Percentiles rank a stretch among this genome's conserved stretches.
These are phyloP conservation scores for Talaromyces sp. DNA, from an alignment of 2,329 filamentous ascomycete species.

Conservation along the genomic window DNA sequence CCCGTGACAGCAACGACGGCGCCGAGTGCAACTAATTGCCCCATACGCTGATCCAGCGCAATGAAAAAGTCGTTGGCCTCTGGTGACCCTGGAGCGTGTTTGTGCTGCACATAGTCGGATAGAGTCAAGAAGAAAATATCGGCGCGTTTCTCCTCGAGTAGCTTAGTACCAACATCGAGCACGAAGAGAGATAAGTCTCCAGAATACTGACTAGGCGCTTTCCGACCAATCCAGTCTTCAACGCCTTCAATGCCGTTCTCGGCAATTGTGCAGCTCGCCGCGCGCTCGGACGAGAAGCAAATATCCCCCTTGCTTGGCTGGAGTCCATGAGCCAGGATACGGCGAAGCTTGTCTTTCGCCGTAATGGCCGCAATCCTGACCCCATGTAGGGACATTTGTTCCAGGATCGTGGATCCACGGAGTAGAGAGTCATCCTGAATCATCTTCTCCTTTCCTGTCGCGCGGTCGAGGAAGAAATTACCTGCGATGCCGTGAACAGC, in stretches of 20 bases:
- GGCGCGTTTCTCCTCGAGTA: constrained; percentile 38
- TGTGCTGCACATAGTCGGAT: constrained; percentile 47
- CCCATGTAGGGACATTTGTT: constrained; percentile 36
- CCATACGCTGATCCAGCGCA: constrained; percentile 35
- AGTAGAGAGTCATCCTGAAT: constrained; percentile 40
- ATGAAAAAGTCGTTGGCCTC: constrained; percentile 39
- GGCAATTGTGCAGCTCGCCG: constrained; percentile 27
- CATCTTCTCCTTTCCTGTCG: constrained; percentile 41
- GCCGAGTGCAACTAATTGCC: constrained; percentile 32
- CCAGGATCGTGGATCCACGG: constrained; percentile 42
- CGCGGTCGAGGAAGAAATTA: constrained; percentile 44
- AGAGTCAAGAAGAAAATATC: constrained; percentile 45
- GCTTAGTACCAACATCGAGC: constrained; percentile 42
- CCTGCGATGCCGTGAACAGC: constrained; percentile 42
- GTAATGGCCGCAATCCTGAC: constrained; percentile 44
- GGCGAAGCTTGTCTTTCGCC: constrained; percentile 46
- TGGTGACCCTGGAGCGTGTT: constrained; percentile 35
- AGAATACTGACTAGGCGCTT: constrained; percentile 42
- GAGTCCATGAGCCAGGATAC: constrained; percentile 40
- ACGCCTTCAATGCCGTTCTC: constrained; percentile 37
- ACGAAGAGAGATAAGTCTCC: constrained; percentile 44
- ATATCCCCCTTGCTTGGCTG: constrained; percentile 29
- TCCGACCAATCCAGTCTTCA: constrained; percentile 37
- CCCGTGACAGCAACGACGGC: constrained; percentile 41
- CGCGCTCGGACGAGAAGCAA: constrained; percentile 41